These are phyloP conservation scores for Metarhizium sp. DNA, from an alignment of 2,329 filamentous ascomycete genomes.

Conservation along the genomic window DNA sequence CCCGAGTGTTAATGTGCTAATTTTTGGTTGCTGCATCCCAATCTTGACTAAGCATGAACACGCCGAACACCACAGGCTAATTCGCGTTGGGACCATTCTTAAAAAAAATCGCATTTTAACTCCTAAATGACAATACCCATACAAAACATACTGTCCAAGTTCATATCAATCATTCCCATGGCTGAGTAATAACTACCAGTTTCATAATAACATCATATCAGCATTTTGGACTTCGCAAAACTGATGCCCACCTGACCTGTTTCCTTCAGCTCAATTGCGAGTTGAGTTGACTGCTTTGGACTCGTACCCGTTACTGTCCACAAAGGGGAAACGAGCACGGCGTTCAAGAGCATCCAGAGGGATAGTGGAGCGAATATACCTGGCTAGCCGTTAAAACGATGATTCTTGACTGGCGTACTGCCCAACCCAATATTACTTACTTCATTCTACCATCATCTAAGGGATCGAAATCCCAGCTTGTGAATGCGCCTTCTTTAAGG, in stretches of 20 bases:
- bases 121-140: not conserved
- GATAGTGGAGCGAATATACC: constrained; percentile 79
- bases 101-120: not conserved
- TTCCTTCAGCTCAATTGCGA: constrained; percentile 12
- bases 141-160: no score
- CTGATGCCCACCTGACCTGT: not conserved
- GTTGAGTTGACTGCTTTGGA: constrained; percentile 29
- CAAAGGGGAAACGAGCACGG: constrained; percentile 61
- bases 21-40: not conserved
- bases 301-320: constrained; percentile 45
- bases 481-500: constrained; percentile 64
- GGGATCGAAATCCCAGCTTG: constrained; percentile 81
- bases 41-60: not conserved
- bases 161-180: no score
- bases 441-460: constrained; percentile 58
- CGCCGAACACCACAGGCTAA: not conserved
- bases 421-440: constrained; percentile 28
- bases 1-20: not conserved
- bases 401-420: not conserved
- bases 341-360: constrained; percentile 74
- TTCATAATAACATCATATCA: not conserved
- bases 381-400: constrained; percentile 21
- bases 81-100: constrained; percentile 5
- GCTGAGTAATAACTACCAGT: not conserved
- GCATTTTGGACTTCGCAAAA: not conserved